These are phyloP conservation scores for Penicillium fimorum DNA, from an alignment of 495 filamentous ascomycete genomes.

Conservation along the genomic window DNA sequence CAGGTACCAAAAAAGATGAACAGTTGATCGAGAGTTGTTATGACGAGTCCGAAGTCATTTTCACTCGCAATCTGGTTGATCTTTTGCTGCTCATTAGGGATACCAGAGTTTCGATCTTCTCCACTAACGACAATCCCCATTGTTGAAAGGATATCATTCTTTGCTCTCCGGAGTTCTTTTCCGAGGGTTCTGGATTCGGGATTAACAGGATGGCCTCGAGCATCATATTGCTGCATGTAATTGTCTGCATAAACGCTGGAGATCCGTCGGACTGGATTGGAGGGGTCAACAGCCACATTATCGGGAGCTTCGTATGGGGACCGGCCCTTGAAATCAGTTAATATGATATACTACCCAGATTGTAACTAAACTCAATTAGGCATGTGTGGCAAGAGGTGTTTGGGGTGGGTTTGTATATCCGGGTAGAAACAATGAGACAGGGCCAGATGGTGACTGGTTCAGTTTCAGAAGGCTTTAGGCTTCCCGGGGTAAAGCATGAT, in stretches of 20 bases:
- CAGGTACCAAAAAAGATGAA: conserved; percentile 44
- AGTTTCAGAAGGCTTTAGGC: neutral
- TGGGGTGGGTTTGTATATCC: conserved; percentile 1
- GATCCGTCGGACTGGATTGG: conserved; percentile 24
- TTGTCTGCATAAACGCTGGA: conserved; percentile 45
- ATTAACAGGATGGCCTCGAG: conserved; percentile 67
- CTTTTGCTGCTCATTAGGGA: conserved; percentile 41
- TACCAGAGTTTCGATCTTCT: conserved; percentile 37
- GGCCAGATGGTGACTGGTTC: neutral
- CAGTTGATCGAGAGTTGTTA: conserved; percentile 43
- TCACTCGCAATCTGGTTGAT: conserved; percentile 45
- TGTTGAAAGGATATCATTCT: conserved; percentile 58
- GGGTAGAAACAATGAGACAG: neutral
- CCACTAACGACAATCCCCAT: conserved; percentile 53
- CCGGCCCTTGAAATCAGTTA: conserved; percentile 55
- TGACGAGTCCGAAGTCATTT: conserved; percentile 51
- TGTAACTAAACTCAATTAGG: neutral
- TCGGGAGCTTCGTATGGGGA: conserved; percentile 68
- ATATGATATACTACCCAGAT: conserved; percentile 9
- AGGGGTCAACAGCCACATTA: conserved; percentile 17
- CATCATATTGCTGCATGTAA: conserved; percentile 65
- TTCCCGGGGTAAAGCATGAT: neutral
- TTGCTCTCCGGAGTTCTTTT: conserved; percentile 48
- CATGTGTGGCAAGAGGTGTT: neutral
- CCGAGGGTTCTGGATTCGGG: conserved; percentile 48